A percentile compares a stretch with the other conserved stretches of the same genome.
phyloP scores from a whole-genome alignment of 2,329 filamentous ascomycete species.

The Paraconiothyrium sp. region DNA sequence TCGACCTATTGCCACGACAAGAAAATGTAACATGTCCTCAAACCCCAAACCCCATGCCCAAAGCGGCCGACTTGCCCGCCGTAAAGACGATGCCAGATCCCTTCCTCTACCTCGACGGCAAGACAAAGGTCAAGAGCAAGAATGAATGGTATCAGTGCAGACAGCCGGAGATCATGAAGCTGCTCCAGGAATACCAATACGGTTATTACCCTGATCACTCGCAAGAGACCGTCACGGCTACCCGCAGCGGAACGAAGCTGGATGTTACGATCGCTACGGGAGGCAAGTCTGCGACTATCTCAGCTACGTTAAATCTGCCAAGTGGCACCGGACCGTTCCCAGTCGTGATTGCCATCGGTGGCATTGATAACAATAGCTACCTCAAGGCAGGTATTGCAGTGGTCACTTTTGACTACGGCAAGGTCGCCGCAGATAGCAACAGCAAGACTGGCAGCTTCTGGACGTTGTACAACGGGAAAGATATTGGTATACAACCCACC shows the following conservation, averaged over 20 bases:
- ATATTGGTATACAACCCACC: conserved; percentile 54
- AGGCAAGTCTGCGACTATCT: conserved; percentile 57
- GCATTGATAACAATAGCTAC: conserved; percentile 60
- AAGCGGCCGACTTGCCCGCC: conserved; percentile 31
- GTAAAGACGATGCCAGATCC: conserved; percentile 55
- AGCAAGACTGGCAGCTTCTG: conserved; percentile 61
- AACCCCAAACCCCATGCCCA: conserved; percentile 40
- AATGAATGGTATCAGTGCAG: conserved; percentile 62
- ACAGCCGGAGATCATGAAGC: conserved; percentile 60
- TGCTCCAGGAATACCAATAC: conserved; percentile 63
- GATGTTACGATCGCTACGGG: conserved; percentile 55
- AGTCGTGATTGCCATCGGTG: conserved; percentile 62
- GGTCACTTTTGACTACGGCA: conserved; percentile 60
- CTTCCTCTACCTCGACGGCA: conserved; percentile 56
- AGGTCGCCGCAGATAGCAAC: conserved; percentile 61
- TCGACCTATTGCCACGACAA: conserved; percentile 30
- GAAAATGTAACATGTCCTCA: conserved; percentile 36
- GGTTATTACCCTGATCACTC: conserved; percentile 62
- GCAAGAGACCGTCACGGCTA: conserved; percentile 58
- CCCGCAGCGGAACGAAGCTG: conserved; percentile 57
- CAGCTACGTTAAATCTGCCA: conserved; percentile 56
- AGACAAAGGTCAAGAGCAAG: conserved; percentile 54
- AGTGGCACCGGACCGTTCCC: conserved; percentile 52
- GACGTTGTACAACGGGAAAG: conserved; percentile 59
- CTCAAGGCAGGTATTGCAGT: conserved; percentile 59